A percentile compares a stretch with the other conserved stretches of the same genome.
phyloP scores from a whole-genome alignment of 1,139 yeast genomes.

The Geotrichum aggregatum region DNA sequence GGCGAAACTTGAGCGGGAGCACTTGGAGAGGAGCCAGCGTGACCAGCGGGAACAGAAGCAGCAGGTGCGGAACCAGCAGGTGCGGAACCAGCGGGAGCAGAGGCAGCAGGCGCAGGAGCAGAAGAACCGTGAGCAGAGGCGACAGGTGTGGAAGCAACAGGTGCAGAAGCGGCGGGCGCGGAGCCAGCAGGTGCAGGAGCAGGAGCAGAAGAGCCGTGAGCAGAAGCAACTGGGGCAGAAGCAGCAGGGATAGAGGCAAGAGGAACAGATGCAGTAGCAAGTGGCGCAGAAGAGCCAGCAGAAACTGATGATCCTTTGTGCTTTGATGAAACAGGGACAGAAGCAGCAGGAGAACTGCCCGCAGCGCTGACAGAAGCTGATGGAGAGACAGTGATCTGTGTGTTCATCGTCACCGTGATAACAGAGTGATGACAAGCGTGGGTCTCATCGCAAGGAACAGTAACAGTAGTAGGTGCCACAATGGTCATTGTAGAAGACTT shows the following conservation, averaged over 20 bases:
- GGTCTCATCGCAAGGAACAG: conserved; percentile 7
- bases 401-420: neutral
- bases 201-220: neutral
- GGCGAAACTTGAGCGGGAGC: conserved; percentile 15
- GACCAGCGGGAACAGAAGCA: conserved; percentile 20
- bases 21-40: conserved; percentile 1
- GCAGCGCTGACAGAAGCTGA: neutral
- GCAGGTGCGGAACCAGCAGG: conserved; percentile 8
- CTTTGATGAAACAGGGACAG: neutral
- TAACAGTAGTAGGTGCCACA: neutral
- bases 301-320: neutral
- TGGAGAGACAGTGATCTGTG: neutral
- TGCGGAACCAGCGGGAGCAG: conserved; percentile 4
- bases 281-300: neutral
- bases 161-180: neutral
- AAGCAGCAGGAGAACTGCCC: neutral
- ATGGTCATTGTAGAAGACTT: conserved; percentile 9
- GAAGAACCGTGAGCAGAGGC: conserved; percentile 10
- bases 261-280: conserved; percentile 7
- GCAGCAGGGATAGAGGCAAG: neutral
- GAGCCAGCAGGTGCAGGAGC: conserved; percentile 5
- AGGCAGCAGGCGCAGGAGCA: conserved; percentile 8
- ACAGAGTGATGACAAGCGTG: conserved; percentile 2
- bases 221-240: neutral
- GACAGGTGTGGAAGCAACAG: neutral